phyloP scores from a whole-genome alignment of 148 eudicot species.

The Vaccinium macrocarpon region DNA sequence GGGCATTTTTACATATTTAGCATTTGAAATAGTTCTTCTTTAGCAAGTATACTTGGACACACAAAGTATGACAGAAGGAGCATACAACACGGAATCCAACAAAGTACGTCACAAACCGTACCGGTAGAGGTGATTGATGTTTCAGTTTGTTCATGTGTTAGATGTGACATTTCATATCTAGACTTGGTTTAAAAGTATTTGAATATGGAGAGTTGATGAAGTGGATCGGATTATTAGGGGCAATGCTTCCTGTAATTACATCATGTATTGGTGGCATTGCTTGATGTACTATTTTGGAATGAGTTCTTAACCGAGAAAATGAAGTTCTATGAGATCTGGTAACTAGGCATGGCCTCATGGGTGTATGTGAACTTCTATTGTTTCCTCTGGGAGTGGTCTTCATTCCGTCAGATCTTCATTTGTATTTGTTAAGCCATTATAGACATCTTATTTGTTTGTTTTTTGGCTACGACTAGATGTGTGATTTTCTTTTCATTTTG shows the following conservation, averaged over 20 bases:
- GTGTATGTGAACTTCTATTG: neutral
- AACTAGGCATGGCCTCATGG: neutral
- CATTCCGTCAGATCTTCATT: slow-evolving; percentile 4
- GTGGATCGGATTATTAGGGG: neutral
- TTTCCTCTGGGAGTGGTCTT: neutral
- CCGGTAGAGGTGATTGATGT: neutral
- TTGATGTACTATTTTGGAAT: neutral
- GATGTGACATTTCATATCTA: neutral
- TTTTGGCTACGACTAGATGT: neutral
- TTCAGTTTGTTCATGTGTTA: neutral
- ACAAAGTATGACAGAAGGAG: neutral
- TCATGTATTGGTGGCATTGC: neutral
- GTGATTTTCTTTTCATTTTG: neutral
- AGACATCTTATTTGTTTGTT: neutral
- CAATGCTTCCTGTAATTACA: neutral
- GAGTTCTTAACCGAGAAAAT: neutral
- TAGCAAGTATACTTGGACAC: neutral
- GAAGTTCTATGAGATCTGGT: neutral
- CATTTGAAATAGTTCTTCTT: neutral
- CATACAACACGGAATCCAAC: neutral
- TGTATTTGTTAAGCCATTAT: neutral
- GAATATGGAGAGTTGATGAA: neutral
- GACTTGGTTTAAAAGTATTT: neutral
- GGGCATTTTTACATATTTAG: neutral
- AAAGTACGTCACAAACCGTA: neutral